Evolutionary conservation across 257 asterid genomes (phyloP).

Genomic region (Datura wrightii): DNA sequence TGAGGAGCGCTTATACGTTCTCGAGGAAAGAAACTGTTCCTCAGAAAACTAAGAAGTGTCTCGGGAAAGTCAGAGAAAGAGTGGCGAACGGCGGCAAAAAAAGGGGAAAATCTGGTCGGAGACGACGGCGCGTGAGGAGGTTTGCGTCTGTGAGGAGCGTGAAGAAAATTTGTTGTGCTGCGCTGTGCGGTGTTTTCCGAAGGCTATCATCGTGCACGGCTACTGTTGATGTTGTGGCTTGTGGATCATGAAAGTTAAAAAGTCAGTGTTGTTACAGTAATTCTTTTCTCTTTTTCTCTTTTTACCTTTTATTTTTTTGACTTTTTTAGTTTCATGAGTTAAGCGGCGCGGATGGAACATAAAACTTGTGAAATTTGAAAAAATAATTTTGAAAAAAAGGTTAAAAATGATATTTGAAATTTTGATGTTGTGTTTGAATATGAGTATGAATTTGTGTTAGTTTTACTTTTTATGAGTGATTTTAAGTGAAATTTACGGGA

Average conservation of each 20-base stretch:
- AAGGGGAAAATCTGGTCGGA: slow-evolving; percentile 28
- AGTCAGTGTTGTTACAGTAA: not conserved
- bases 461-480: too few relatives aligned
- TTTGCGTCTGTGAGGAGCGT: slow-evolving; percentile 39
- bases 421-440: too few relatives aligned
- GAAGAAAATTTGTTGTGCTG: slow-evolving; percentile 54
- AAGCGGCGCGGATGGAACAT: too few relatives aligned
- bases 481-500: too few relatives aligned
- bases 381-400: too few relatives aligned
- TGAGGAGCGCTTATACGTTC: slow-evolving; percentile 65
- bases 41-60: slow-evolving; percentile 61
- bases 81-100: slow-evolving; percentile 39
- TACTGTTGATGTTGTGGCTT: slow-evolving; percentile 58
- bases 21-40: slow-evolving; percentile 67
- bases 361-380: too few relatives aligned
- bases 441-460: too few relatives aligned
- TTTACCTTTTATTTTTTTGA: not conserved
- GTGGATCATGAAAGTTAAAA: slow-evolving; percentile 37
- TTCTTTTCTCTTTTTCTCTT: not conserved
- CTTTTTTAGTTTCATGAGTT: too few relatives aligned
- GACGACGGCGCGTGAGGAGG: slow-evolving; percentile 33
- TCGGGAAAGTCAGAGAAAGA: slow-evolving; percentile 53
- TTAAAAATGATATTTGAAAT: too few relatives aligned
- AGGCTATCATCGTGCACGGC: slow-evolving; percentile 60
- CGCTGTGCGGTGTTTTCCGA: slow-evolving; percentile 53